Evolutionary conservation across 2,329 filamentous ascomycete genomes (phyloP).

Genomic region (Ophiostoma pallidulum): DNA sequence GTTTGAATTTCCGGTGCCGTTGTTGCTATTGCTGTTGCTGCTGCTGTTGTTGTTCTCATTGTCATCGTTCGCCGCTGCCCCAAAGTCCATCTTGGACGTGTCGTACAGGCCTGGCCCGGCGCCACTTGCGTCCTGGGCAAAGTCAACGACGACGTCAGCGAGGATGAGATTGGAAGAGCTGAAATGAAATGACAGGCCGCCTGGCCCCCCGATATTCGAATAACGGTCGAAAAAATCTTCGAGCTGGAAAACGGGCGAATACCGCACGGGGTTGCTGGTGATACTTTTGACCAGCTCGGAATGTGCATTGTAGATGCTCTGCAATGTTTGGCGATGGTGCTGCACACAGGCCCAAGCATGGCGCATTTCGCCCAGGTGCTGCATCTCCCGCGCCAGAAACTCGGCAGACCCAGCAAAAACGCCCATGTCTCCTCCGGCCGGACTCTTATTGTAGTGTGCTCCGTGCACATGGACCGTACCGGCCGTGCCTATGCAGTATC

Average conservation of each 20-base stretch:
- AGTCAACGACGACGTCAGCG: slow-evolving; percentile 54
- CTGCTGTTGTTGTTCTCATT: background rate
- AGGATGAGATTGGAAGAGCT: slow-evolving; percentile 68
- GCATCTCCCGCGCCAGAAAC: slow-evolving; percentile 68
- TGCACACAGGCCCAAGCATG: slow-evolving; percentile 70
- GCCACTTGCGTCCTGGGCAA: slow-evolving; percentile 47
- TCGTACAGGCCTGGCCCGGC: slow-evolving; percentile 40
- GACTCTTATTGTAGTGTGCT: slow-evolving; percentile 59
- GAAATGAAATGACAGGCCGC: slow-evolving; percentile 53
- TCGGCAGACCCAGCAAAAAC: slow-evolving; percentile 55
- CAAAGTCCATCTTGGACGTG: slow-evolving; percentile 21
- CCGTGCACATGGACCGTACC: slow-evolving; percentile 85
- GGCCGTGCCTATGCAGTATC: slow-evolving; percentile 78
- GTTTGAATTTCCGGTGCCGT: background rate
- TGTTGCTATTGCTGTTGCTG: background rate
- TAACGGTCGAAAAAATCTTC: slow-evolving; percentile 87
- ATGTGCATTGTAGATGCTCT: slow-evolving; percentile 70
- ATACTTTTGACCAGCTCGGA: slow-evolving; percentile 67
- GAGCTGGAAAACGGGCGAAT: slow-evolving; percentile 70
- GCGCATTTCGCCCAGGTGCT: slow-evolving; percentile 65
- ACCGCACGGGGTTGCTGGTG: slow-evolving; percentile 58
- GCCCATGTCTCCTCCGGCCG: slow-evolving; percentile 42
- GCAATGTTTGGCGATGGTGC: slow-evolving; percentile 70
- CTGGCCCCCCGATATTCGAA: slow-evolving; percentile 43
- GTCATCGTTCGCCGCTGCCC: slow-evolving; percentile 17